Evolutionary conservation across 768 basidiomycete species (phyloP).

Genomic region (Serendipita sp.): DNA sequence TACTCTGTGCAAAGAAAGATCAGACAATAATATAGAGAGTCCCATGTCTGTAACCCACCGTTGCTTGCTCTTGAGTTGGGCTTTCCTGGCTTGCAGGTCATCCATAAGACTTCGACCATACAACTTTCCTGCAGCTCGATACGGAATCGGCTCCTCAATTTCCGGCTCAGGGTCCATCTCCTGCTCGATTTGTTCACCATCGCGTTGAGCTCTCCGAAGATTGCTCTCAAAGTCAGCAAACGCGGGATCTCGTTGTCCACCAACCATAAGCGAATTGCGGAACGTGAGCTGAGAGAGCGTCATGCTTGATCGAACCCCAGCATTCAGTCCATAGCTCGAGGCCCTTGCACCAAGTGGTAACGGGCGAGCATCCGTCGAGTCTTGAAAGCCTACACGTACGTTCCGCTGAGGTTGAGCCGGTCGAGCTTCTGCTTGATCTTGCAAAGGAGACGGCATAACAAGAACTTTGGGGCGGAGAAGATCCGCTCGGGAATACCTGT

Average conservation of each 20-base stretch:
- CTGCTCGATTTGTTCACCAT: slow-evolving; percentile 61
- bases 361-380: slow-evolving; percentile 56
- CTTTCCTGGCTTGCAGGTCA: slow-evolving; percentile 70
- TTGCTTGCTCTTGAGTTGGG: slow-evolving; percentile 65
- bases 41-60: slow-evolving; percentile 43
- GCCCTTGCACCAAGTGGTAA: slow-evolving; percentile 57
- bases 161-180: slow-evolving; percentile 25
- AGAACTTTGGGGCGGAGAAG: slow-evolving; percentile 81
- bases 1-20: slow-evolving; percentile 33
- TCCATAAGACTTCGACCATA: slow-evolving; percentile 86
- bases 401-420: slow-evolving; percentile 15
- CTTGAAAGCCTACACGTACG: slow-evolving; percentile 43
- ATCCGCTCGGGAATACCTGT: slow-evolving; percentile 43
- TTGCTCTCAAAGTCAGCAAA: slow-evolving; percentile 43
- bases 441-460: slow-evolving; percentile 84
- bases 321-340: slow-evolving; percentile 41
- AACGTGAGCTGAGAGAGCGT: slow-evolving; percentile 74
- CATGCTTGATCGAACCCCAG: slow-evolving; percentile 59
- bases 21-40: not conserved
- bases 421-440: slow-evolving; percentile 26
- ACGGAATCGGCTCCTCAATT: slow-evolving; percentile 22
- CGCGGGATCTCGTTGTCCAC: slow-evolving; percentile 46
- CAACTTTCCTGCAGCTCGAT: slow-evolving; percentile 61
- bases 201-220: slow-evolving; percentile 57
- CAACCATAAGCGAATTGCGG: slow-evolving; percentile 60